Evolutionary conservation across 2,329 filamentous ascomycete species (phyloP).

Genomic region (Stemphylium vesicarium): DNA sequence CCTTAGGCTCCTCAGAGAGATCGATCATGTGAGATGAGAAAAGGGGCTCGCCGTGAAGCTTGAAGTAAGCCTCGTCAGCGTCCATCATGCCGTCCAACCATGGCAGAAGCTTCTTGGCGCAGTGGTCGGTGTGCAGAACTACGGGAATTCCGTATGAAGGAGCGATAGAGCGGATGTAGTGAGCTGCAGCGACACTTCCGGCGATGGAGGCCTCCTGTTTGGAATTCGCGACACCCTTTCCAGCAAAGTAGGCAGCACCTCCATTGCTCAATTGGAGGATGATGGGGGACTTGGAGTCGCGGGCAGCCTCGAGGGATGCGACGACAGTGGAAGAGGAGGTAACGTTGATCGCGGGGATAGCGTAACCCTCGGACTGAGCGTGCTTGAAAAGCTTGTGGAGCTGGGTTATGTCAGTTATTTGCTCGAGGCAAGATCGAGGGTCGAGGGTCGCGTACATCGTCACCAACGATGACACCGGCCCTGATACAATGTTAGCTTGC

Average conservation of each 20-base stretch:
- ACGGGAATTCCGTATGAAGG: slow-evolving; percentile 82
- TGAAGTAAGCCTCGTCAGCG: slow-evolving; percentile 94
- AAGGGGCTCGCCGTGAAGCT: slow-evolving; percentile 69
- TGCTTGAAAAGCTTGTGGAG: slow-evolving; percentile 59
- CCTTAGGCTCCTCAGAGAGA: slow-evolving; percentile 74
- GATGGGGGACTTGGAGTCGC: slow-evolving; percentile 87
- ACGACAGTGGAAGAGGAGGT: slow-evolving; percentile 90
- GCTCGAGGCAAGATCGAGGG: slow-evolving; percentile 52
- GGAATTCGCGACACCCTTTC: slow-evolving; percentile 51
- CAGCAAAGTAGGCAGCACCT: slow-evolving; percentile 73
- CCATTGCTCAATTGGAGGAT: slow-evolving; percentile 94
- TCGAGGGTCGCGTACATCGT: slow-evolving; percentile 71
- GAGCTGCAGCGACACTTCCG: slow-evolving; percentile 80
- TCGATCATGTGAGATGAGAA: slow-evolving; percentile 95
- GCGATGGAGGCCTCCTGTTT: slow-evolving; percentile 87
- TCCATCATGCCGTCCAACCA: slow-evolving; percentile 80
- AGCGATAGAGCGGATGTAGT: slow-evolving; percentile 89
- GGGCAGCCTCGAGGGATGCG: slow-evolving; percentile 83
- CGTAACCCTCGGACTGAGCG: slow-evolving; percentile 75
- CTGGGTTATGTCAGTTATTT: neutral
- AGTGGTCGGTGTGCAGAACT: slow-evolving; percentile 60
- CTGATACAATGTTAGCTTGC: slow-evolving; percentile 14
- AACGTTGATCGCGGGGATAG: slow-evolving; percentile 56
- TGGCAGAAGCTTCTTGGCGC: slow-evolving; percentile 80
- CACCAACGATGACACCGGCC: slow-evolving; percentile 62